Evolutionary conservation across 805 yeast genomes (phyloP).

Genomic region (Candida berthetii): DNA sequence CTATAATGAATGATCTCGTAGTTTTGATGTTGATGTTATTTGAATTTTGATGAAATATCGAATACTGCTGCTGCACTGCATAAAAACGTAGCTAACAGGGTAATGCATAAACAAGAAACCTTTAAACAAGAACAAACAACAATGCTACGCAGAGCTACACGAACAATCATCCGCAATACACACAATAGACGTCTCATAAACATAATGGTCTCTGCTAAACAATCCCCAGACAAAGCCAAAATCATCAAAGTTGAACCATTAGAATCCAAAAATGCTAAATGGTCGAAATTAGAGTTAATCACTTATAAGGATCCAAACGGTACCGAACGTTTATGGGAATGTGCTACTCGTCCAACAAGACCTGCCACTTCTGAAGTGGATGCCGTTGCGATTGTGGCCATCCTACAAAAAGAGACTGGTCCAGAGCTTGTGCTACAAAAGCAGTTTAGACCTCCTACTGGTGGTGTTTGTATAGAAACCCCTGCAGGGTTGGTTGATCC

Average conservation of each 20-base stretch:
- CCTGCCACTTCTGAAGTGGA: conserved; percentile 46
- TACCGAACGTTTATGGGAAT: conserved; percentile 76
- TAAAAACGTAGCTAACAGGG: no score
- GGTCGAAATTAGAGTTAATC: conserved; percentile 64
- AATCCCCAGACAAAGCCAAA: conserved; percentile 30
- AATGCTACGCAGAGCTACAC: no score
- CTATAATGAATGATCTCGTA: neutral
- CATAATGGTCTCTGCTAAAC: conserved; percentile 17
- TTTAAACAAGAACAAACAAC: no score
- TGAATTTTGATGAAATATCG: no score
- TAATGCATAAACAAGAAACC: no score
- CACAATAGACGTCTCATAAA: neutral
- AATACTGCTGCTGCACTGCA: no score
- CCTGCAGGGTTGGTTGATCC: conserved; percentile 96
- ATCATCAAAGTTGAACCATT: conserved; percentile 23
- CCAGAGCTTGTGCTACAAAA: conserved; percentile 61
- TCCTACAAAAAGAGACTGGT: conserved; percentile 45
- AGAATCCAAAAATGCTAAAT: conserved; percentile 44
- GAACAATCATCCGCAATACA: no score
- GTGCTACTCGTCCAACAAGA: conserved; percentile 48
- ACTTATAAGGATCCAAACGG: conserved; percentile 74
- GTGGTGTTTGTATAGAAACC: conserved; percentile 82
- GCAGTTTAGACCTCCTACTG: conserved; percentile 91
- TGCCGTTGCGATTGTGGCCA: conserved; percentile 87
- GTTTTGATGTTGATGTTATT: neutral